Percentiles rank a stretch among this genome's conserved stretches.
These are phyloP conservation scores for Talaromyces pinophilus DNA, from an alignment of 2,329 filamentous ascomycete species.

Conservation along the genomic window DNA sequence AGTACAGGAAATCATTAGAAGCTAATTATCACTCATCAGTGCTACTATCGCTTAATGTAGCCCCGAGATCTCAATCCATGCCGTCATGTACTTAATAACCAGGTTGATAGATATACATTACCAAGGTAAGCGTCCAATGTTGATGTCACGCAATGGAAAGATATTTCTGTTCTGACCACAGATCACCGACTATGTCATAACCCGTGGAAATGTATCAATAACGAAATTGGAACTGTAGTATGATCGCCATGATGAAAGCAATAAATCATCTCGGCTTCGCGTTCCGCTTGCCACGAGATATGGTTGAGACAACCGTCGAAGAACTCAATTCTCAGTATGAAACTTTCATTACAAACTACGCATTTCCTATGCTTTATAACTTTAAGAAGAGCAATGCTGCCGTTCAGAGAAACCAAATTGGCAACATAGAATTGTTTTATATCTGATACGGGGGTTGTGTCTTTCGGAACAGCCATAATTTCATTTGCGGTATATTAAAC, in stretches of 20 bases:
- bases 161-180: not conserved
- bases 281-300: slow-evolving; percentile 12
- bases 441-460: not conserved
- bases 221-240: not conserved
- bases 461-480: not conserved
- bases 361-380: no score
- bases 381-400: no score
- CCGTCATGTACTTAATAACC: not conserved
- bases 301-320: not conserved
- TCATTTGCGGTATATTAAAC: not conserved
- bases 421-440: not conserved
- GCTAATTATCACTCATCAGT: not conserved
- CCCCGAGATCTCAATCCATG: not conserved
- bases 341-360: not conserved
- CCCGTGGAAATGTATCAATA: not conserved
- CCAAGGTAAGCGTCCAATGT: not conserved
- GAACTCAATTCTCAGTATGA: not conserved
- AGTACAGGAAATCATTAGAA: not conserved
- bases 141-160: no score
- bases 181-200: not conserved
- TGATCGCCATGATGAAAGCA: not conserved
- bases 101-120: not conserved
- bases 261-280: slow-evolving; percentile 9
- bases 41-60: not conserved
- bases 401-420: no score